phyloP scores from a whole-genome alignment of 1,284 basidiomycete genomes.

The Gomphus bonarii region DNA sequence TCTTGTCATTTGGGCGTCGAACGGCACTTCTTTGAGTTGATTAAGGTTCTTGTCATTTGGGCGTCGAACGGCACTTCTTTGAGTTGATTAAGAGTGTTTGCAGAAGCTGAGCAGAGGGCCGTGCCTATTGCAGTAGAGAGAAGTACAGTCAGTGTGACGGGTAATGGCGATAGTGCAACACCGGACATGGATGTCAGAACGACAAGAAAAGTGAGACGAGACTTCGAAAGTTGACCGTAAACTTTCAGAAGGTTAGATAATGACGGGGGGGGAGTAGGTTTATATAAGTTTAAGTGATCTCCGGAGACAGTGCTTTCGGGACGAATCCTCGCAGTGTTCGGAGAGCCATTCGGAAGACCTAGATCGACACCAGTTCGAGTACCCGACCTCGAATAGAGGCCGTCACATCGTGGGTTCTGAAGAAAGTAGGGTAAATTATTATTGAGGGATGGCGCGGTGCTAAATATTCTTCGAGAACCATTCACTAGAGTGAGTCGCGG shows the following conservation, averaged over 20 bases:
- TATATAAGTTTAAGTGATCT: constrained; percentile 10
- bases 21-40: constrained; percentile 90
- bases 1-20: constrained; percentile 94
- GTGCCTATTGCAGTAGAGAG: constrained; percentile 87
- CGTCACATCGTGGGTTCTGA: neutral
- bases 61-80: constrained; percentile 95
- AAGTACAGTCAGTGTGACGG: constrained; percentile 73
- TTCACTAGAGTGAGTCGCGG: neutral
- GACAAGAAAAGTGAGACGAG: constrained; percentile 80
- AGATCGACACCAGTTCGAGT: neutral
- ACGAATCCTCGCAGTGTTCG: neutral
- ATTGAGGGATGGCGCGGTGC: neutral
- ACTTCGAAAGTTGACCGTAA: constrained; percentile 84
- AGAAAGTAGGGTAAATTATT: neutral
- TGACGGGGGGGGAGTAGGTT: constrained; percentile 33
- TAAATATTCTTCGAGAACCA: neutral
- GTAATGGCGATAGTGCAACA: constrained; percentile 86
- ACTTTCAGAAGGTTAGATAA: constrained; percentile 47
- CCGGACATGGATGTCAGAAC: constrained; percentile 89
- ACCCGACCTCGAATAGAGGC: neutral
- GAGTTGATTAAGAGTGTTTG: constrained; percentile 92
- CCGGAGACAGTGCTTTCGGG: neutral
- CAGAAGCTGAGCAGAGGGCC: constrained; percentile 84
- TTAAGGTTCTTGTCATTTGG: constrained; percentile 96
- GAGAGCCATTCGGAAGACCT: neutral